Evolutionary conservation across 768 basidiomycete species (phyloP).

Genomic region (Phlebiopsis gigantea): DNA sequence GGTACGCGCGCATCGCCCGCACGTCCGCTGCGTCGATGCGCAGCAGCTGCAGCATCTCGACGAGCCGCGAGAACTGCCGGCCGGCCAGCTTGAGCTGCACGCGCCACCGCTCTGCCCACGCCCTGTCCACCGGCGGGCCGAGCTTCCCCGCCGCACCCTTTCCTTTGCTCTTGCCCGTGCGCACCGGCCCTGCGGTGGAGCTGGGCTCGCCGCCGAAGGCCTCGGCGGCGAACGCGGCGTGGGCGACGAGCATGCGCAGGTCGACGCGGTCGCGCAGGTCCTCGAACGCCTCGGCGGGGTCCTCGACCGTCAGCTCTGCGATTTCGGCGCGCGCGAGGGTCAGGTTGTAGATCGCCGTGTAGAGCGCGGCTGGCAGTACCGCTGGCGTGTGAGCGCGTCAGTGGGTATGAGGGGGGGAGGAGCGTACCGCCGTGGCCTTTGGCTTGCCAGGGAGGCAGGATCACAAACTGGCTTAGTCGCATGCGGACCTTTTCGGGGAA

Average conservation of each 20-base stretch:
- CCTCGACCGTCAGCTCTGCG: slow-evolving; percentile 94
- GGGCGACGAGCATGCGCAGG: slow-evolving; percentile 65
- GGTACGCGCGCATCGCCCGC: slow-evolving; percentile 55
- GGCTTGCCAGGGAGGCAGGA: slow-evolving; percentile 85
- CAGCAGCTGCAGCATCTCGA: slow-evolving; percentile 85
- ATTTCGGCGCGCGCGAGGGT: slow-evolving; percentile 60
- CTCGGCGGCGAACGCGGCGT: slow-evolving; percentile 65
- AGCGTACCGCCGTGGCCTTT: slow-evolving; percentile 63
- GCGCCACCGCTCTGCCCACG: slow-evolving; percentile 78
- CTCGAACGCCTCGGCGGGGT: slow-evolving; percentile 97
- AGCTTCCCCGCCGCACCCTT: slow-evolving; percentile 49
- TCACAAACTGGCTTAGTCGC: slow-evolving; percentile 92
- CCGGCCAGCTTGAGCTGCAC: slow-evolving; percentile 84
- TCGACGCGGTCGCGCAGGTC: slow-evolving; percentile 88
- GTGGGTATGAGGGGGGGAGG: slow-evolving; percentile 25
- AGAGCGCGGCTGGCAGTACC: slow-evolving; percentile 57
- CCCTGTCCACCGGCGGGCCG: slow-evolving; percentile 71
- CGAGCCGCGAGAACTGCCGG: slow-evolving; percentile 88
- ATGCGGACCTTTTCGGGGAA: slow-evolving; percentile 89
- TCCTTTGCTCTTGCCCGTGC: slow-evolving; percentile 28
- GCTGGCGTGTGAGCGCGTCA: slow-evolving; percentile 26
- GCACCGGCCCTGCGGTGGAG: slow-evolving; percentile 41
- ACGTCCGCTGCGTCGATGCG: slow-evolving; percentile 61
- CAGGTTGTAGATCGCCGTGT: slow-evolving; percentile 79
- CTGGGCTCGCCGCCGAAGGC: slow-evolving; percentile 42